Evolutionary conservation across 805 yeast species (phyloP).

Genomic region (Pichia cephalocereana): DNA sequence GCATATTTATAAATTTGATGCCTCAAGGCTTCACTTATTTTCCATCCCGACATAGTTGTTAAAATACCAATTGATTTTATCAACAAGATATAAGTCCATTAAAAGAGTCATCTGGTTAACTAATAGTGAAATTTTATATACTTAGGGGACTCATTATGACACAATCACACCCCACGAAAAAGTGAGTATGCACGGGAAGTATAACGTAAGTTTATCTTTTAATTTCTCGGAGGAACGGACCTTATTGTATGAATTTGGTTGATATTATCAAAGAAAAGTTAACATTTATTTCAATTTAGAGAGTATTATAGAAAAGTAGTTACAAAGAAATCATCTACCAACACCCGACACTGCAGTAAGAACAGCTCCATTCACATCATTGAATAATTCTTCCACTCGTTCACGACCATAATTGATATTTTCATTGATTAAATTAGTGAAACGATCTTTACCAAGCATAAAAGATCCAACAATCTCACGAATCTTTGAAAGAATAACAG

Average conservation of each 20-base stretch:
- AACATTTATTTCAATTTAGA: too few relatives aligned
- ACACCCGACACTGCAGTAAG: constrained; percentile 27
- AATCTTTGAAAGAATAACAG: constrained; percentile 29
- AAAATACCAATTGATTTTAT: too few relatives aligned
- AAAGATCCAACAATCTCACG: constrained; percentile 38
- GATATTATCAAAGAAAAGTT: too few relatives aligned
- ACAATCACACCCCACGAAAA: too few relatives aligned
- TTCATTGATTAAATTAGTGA: constrained; percentile 27
- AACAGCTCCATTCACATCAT: constrained; percentile 34
- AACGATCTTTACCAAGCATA: constrained; percentile 39
- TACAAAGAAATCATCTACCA: neutral
- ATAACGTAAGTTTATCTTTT: too few relatives aligned
- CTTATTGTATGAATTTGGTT: neutral
- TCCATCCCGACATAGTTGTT: constrained; percentile 28
- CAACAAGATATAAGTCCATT: too few relatives aligned
- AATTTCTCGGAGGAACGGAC: constrained; percentile 3
- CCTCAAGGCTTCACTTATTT: constrained; percentile 38
- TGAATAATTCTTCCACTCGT: constrained; percentile 26
- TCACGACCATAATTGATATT: constrained; percentile 25
- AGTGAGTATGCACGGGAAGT: too few relatives aligned
- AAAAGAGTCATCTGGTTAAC: too few relatives aligned
- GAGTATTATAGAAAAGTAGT: too few relatives aligned
- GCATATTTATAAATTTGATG: constrained; percentile 59
- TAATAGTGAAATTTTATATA: too few relatives aligned
- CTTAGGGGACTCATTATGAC: too few relatives aligned